Conservation (phyloP, 306 rosid genomes). For the Quercus dentata region DNA sequence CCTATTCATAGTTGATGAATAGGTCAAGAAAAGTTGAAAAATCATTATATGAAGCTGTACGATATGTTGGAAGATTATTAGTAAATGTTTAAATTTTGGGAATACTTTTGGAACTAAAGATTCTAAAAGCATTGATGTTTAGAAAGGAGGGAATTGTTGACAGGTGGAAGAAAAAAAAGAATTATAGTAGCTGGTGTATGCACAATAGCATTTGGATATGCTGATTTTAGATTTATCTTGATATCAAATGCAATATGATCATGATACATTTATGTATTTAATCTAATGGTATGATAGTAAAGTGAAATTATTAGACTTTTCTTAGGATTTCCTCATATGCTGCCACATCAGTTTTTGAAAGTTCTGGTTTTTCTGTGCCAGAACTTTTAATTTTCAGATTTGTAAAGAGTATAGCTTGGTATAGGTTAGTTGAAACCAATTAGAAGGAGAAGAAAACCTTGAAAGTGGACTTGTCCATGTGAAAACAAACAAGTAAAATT, state of each 20-base stretch:
- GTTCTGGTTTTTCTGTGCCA: no score
- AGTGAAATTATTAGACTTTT: no score
- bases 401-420: no score
- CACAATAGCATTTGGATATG: not conserved
- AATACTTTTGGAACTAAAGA: not conserved
- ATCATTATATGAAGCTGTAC: not conserved
- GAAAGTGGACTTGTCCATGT: no score
- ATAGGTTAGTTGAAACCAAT: no score
- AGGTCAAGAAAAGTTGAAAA: not conserved
- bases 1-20: not conserved
- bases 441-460: no score
- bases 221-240: not conserved
- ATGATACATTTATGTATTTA: no score
- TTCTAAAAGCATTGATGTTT: not conserved
- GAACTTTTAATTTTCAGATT: no score
- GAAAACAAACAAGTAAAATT: no score
- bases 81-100: not conserved
- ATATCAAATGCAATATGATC: not conserved
- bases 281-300: no score
- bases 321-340: no score
- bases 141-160: not conserved
- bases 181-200: not conserved
- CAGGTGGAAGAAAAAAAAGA: not conserved
- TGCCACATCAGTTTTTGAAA: no score
- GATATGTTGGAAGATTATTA: not conserved